Evolutionary conservation across 805 yeast genomes (phyloP), one percentile per base, ranked within the genome.

Genomic region (Wickerhamiella cacticola): DNA sequence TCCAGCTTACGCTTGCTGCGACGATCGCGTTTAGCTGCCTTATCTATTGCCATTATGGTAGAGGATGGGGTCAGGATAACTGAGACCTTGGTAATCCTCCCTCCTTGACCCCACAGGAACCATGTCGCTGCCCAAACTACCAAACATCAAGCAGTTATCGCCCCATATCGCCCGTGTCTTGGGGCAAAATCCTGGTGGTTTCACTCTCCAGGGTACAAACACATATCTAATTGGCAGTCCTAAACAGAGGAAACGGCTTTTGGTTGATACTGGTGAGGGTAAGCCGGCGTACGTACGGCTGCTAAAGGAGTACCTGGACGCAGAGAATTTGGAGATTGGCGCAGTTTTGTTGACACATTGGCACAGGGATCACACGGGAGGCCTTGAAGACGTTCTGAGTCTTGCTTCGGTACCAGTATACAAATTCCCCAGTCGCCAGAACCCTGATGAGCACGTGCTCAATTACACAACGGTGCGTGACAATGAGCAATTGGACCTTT

Each of bases 201-300:
- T 63, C 52, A 62, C 67, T 3, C 59, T 65, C 13, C 68, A 65
- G 47, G 69, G 69, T 23, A 65, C 69, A 8, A 65, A 65, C 53
- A 66, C 69, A 3, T 65, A 65, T 53, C 56, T 65, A 9, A 52
- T 65, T 6, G 69, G 69, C 18, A 35, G 51, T 12, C 68, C 68
- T 15, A 15, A 19, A 8, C 22, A 33, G 8, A 43, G 40, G 9
- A 49, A 53, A 16, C 54, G 68, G 29, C 44, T 65, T 16, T 58
- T 65, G 25, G 48, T 65, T 10, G 69, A 65, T 47, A 60, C 68
- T 10, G 69, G 68, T 16, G 63, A 61, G 19, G 68, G 67, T 8
- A 45, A 41, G 15, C 50, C 51, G 3, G 63, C 55, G 41, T 65
- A 65, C 48, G 45, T 55, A 4, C 38, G 49, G 13, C 50, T 56